phyloP scores from a whole-genome alignment of 345 rosid species.

The Populus euphratica region DNA sequence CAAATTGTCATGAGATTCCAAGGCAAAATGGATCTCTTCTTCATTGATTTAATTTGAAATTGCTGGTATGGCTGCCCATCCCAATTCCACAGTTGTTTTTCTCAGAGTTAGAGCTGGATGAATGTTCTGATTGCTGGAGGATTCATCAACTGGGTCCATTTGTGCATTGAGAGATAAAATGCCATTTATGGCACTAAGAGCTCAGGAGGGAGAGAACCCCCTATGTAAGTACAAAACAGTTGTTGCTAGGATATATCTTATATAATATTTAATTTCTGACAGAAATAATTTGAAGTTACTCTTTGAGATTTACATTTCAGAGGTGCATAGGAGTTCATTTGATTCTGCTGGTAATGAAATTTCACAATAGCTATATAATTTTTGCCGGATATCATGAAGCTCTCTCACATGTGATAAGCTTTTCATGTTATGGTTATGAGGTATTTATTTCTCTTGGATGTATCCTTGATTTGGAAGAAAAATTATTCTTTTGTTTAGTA shows the following conservation, averaged over 20 bases:
- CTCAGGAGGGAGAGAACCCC: slow-evolving; percentile 28
- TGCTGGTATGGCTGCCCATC: slow-evolving; percentile 28
- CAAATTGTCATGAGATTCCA: slow-evolving; percentile 20
- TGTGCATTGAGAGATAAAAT: slow-evolving; percentile 39
- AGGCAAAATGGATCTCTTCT: slow-evolving; percentile 12
- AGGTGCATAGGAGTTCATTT: slow-evolving; percentile 27
- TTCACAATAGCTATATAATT: slow-evolving; percentile 14
- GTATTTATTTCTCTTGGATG: slow-evolving; percentile 3
- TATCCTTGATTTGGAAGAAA: neutral
- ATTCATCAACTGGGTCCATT: slow-evolving; percentile 26
- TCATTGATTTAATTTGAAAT: slow-evolving; percentile 28
- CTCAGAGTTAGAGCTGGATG: slow-evolving; percentile 21
- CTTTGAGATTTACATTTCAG: slow-evolving; percentile 30
- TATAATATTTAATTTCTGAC: slow-evolving; percentile 27
- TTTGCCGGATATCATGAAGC: slow-evolving; percentile 4
- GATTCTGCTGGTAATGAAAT: slow-evolving; percentile 17
- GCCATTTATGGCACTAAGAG: slow-evolving; percentile 36
- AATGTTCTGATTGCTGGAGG: slow-evolving; percentile 32
- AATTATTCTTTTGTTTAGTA: neutral
- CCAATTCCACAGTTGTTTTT: slow-evolving; percentile 26
- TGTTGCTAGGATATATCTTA: slow-evolving; percentile 27
- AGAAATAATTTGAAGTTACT: slow-evolving; percentile 39
- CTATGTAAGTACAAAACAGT: slow-evolving; percentile 51
- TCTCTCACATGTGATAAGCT: neutral
- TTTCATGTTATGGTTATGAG: neutral